Percentiles rank a stretch among this genome's conserved stretches.
Conservation (phyloP, 352 stramenopile genomes). For the Globisporangium orthogonon region DNA sequence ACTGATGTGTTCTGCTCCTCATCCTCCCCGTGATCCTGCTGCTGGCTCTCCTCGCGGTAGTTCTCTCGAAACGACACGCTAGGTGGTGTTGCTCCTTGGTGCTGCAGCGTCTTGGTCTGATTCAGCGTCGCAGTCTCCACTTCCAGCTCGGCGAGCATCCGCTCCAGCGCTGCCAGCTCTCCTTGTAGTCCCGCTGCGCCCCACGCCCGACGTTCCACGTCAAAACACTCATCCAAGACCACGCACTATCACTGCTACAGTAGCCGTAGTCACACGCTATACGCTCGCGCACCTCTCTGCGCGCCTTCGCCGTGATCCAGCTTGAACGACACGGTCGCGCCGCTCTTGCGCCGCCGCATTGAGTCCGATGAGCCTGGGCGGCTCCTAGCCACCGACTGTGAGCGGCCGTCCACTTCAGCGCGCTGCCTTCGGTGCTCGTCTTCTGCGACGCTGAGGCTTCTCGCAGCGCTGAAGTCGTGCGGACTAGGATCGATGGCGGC, state of each 20-base stretch:
- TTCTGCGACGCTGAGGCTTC: neutral
- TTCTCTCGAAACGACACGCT: neutral
- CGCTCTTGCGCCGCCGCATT: constrained; percentile 10
- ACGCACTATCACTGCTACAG: too few relatives aligned
- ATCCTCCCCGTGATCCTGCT: neutral
- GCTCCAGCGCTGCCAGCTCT: constrained; percentile 33
- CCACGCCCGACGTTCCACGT: neutral
- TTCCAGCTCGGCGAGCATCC: constrained; percentile 32
- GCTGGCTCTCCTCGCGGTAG: neutral
- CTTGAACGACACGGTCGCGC: constrained; percentile 27
- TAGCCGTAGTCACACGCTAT: neutral
- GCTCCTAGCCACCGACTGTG: neutral
- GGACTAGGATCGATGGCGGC: neutral
- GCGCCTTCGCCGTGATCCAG: constrained; percentile 16
- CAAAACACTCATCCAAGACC: neutral
- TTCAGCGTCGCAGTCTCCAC: constrained; percentile 23
- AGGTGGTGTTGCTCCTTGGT: constrained; percentile 1
- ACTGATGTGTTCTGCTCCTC: constrained; percentile 4
- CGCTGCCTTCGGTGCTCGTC: neutral
- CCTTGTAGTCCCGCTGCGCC: constrained; percentile 18
- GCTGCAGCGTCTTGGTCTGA: neutral
- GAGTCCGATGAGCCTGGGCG: constrained; percentile 8
- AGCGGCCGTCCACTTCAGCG: neutral
- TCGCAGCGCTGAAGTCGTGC: neutral
- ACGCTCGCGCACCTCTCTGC: constrained; percentile 4